phyloP scores from a whole-genome alignment of 345 rosid genomes.

The Salix purpurea region DNA sequence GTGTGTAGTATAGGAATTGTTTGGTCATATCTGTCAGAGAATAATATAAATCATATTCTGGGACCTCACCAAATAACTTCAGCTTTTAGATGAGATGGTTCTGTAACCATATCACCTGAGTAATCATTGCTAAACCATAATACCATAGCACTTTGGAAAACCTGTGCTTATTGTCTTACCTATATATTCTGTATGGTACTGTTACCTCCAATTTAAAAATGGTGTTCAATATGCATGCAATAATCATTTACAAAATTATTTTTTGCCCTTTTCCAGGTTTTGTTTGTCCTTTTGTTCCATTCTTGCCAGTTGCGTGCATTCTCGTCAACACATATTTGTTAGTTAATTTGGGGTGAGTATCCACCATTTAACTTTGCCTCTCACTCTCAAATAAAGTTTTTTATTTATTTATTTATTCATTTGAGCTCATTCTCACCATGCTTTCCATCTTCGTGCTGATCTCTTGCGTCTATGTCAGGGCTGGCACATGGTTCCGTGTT shows the following conservation, averaged over 20 bases:
- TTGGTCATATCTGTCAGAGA: too few species aligned
- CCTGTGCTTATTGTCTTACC: neutral
- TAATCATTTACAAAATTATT: neutral
- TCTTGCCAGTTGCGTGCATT: constrained; percentile 52
- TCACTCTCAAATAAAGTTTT: neutral
- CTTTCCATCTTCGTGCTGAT: neutral
- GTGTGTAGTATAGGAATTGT: neutral
- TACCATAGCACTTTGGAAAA: neutral
- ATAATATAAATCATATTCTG: too few species aligned
- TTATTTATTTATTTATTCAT: too few species aligned
- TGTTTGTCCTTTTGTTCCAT: constrained; percentile 56
- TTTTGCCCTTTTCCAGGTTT: constrained; percentile 43
- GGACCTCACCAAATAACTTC: too few species aligned
- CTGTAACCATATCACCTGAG: too few species aligned
- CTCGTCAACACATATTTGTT: constrained; percentile 53
- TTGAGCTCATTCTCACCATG: neutral
- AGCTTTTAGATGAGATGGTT: too few species aligned
- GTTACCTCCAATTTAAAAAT: too few species aligned
- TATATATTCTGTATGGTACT: neutral
- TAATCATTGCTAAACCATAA: too few species aligned
- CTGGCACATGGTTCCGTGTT: constrained; percentile 72
- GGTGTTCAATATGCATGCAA: neutral
- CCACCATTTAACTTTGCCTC: neutral
- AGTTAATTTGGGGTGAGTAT: constrained; percentile 59
- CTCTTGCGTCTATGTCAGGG: constrained; percentile 23